Base-by-base conservation (phyloP, 805 yeast genomes). In the Soucietia sequanensis region DNA sequence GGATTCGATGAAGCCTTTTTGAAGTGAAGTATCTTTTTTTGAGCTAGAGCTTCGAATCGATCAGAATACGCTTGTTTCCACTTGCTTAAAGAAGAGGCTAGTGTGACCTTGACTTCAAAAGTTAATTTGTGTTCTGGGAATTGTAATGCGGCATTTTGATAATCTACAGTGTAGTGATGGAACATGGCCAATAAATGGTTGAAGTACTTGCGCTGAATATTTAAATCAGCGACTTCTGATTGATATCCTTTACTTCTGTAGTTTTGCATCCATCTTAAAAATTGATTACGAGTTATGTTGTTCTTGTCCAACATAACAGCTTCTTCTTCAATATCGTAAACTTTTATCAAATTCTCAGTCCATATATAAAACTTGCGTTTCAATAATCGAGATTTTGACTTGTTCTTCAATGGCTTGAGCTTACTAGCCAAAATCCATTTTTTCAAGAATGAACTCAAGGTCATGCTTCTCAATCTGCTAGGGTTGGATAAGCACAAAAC, bases 51-150 rank as follows among this genome's bases (percentile, higher is more conserved):
- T 24, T 61, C 62, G 39, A 53, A 62, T 18, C 37, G 39, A 8
- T 27, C 22, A 4, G 46, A 43, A 35, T 52, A 54, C 2, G 34
- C 33, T 0, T 34, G 24, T 29, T 50, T 50, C 71, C 71, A 65
- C 14, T 17, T 29, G 7, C 27, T 20, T 4, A 54, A 27, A 3
- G 9, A 9, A 4, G 27, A 19, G 16, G 30, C 23, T 7, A 40
- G 16, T 6, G 23, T 24, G 13, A 40, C 6, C 15, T 25, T 24
- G n/a, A 33, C 31, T 10, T 12, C 10, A 14, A 29, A 13, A n/a
- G 10, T 27, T 17, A n/a, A 29, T 25, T 21, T 27, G 25, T 11
- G 5, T 14, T 13, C 14, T 9, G 16, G 13, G 22, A 20, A 20
- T 20, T 18, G 10, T 23, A 27, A 17, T 29, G 34, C 27, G 22